phyloP scores from a whole-genome alignment of 106 monocot genomes.

The Phalaenopsis aphrodite region DNA sequence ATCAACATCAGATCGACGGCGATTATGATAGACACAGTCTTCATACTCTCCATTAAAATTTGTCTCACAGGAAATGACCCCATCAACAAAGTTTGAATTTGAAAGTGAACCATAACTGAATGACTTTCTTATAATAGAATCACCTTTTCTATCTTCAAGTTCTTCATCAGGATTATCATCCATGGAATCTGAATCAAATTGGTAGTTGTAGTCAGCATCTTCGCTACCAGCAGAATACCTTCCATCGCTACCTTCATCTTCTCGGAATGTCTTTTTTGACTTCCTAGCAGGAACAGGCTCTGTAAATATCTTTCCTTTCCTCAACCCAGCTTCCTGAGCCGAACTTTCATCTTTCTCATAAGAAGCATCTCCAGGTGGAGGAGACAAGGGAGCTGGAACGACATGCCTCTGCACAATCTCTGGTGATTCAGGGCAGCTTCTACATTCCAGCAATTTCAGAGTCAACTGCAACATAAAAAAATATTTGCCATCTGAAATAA shows the following conservation, averaged over 20 bases:
- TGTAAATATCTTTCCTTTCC: slow-evolving; percentile 65
- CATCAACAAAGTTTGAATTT: slow-evolving; percentile 37
- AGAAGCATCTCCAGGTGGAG: slow-evolving; percentile 15
- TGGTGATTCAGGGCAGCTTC: slow-evolving; percentile 36
- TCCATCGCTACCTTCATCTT: slow-evolving; percentile 69
- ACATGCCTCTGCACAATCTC: slow-evolving; percentile 38
- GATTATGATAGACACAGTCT: slow-evolving; percentile 44
- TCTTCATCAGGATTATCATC: slow-evolving; percentile 47
- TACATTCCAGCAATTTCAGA: slow-evolving; percentile 54
- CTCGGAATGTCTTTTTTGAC: slow-evolving; percentile 33
- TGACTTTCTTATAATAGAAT: slow-evolving; percentile 58
- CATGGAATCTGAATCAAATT: slow-evolving; percentile 56
- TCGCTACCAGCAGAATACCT: slow-evolving; percentile 49
- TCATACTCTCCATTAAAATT: slow-evolving; percentile 12
- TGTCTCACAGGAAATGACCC: slow-evolving; percentile 1
- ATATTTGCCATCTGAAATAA: neutral
- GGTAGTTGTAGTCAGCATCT: slow-evolving; percentile 35
- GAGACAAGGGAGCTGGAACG: slow-evolving; percentile 29
- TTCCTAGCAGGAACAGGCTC: slow-evolving; percentile 53
- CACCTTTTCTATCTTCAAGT: slow-evolving; percentile 27
- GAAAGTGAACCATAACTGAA: slow-evolving; percentile 73
- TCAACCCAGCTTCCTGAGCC: slow-evolving; percentile 58
- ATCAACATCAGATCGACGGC: slow-evolving; percentile 32
- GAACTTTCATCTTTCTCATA: slow-evolving; percentile 57
- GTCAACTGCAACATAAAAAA: slow-evolving; percentile 43